Base-by-base conservation (phyloP, 2,329 filamentous ascomycete genomes). In the Pleoardoris graminearum region DNA sequence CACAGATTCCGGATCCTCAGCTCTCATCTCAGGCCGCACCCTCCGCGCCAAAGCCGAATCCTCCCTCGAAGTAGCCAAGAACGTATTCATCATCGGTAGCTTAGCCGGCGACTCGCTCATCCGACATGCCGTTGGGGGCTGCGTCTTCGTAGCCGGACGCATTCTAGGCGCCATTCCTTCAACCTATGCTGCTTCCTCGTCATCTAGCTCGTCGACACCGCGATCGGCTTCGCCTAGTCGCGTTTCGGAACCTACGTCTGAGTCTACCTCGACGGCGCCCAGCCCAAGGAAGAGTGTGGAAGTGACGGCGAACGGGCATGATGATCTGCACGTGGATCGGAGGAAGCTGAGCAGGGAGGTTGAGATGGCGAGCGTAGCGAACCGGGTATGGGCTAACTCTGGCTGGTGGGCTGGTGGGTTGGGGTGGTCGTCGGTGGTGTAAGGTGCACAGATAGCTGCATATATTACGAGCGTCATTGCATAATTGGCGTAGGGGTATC, bases 71-170 rank as follows among this genome's bases (percentile, higher is more conserved):
- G 72, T 85, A 25, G 77, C 81, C 0, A 74, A 68, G 0, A 69
- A 77, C 37, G 74, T 85, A 25, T 85, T 83, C 63, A 77, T 82
- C 37, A 80, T 81, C 32, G 83, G 83, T 10, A 85, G 82, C 57
- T 61, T 86, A 44, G 83, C 82, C 0, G 83, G 83, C 3, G 83
- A 86, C 63, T 84, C 82, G 2, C 72, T 86, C 3, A 80, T 86
- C 22, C 75, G 83, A 1, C 84, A 84, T 60, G 81, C 82, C 7
- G 81, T 84, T 23, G 83, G 83, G 2, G 80, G 82, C 4, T 85
- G 83, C 58, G 78, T 81, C 7, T 82, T 81, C 60, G 76, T 80
- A 4, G 83, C 82, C 3, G 79, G 82, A 3, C 79, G 76, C 54
- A 76, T 85, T 17, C 36, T 69, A 14, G 60, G 60, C 22, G 51